Base-by-base conservation (phyloP, 345 rosid species). In the Aurinia saxatilis region DNA sequence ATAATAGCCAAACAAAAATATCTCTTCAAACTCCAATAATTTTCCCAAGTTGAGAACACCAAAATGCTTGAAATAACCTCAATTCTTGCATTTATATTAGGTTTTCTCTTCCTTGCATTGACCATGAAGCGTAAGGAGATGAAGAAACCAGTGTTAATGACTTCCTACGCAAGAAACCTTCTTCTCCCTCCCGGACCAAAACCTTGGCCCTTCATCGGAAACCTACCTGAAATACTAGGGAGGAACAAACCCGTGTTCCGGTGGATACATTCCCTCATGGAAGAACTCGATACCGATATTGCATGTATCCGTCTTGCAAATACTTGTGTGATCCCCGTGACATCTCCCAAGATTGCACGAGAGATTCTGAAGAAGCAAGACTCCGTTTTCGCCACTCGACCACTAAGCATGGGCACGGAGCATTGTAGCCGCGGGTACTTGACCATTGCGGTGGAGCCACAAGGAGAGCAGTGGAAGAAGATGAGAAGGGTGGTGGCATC, bases 401-500 rank as follows among this genome's bases (percentile, higher is more conserved):
- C 84, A 0, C 1, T 29, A 5, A 55, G 53, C 17, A 70, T 78
- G 63, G 66, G 77, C 11, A 46, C 72, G 0, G 52, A 55, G 12
- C 9, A 65, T 25, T 48, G 25, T 6, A 60, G 78, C 7, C 66
- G 70, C 2, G 80, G 80, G 1, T 80, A 61, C 60, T 25, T 67
- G 23, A 33, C 85, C 7, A 44, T 76, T 3, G 67, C 40, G 10
- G 52, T 77, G 0, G 41, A 3, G n/a, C 83, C 85, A 14, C 50
- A 13, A 0, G 83, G 80, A 3, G 79, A 78, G 0, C 82, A 80
- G 2, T 83, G 81, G 83, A 73, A 63, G 50, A 83, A 81, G 49
- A 80, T 77, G 85, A 77, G 44, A 63, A 67, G 44, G 53, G 57
- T 81, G 6, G 9, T 83, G 10, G 50, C 59, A 3, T 47, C 61